Percentiles rank a stretch among this genome's conserved stretches.
Evolutionary conservation across 192 early-diverging fungal species (phyloP).

Genomic region (Linnemannia elongata): DNA sequence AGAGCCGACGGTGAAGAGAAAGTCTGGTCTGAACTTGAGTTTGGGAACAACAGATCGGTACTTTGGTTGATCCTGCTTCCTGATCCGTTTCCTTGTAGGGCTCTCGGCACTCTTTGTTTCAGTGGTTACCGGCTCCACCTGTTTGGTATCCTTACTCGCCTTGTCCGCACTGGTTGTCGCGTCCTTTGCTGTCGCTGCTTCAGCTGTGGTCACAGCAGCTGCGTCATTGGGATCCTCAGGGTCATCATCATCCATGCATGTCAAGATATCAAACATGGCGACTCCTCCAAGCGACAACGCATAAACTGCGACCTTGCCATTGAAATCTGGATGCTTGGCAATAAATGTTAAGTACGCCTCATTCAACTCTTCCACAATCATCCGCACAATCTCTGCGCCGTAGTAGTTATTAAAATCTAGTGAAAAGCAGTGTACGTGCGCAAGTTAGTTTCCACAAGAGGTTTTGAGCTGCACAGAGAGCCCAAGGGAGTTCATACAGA

Average conservation of each 20-base stretch:
- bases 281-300: conserved; percentile 81
- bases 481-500: no score
- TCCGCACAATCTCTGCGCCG: conserved; percentile 63
- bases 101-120: neutral
- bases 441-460: neutral
- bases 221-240: neutral
- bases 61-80: conserved; percentile 54
- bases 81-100: conserved; percentile 1
- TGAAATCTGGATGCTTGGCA: conserved; percentile 70
- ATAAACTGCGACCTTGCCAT: conserved; percentile 70
- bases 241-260: conserved; percentile 59
- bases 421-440: neutral
- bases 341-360: conserved; percentile 68
- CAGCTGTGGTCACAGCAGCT: neutral
- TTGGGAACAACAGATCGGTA: conserved; percentile 37
- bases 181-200: conserved; percentile 30
- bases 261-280: conserved; percentile 77
- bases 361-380: conserved; percentile 71
- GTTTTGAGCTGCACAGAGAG: neutral
- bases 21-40: conserved; percentile 62
- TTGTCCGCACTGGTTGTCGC: neutral
- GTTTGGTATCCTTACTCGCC: conserved; percentile 10
- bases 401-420: conserved; percentile 64
- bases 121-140: neutral
- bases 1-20: conserved; percentile 65